Percentiles rank a stretch among this genome's conserved stretches.
phyloP scores from a whole-genome alignment of 306 rosid genomes.

The Trifolium pratense region DNA sequence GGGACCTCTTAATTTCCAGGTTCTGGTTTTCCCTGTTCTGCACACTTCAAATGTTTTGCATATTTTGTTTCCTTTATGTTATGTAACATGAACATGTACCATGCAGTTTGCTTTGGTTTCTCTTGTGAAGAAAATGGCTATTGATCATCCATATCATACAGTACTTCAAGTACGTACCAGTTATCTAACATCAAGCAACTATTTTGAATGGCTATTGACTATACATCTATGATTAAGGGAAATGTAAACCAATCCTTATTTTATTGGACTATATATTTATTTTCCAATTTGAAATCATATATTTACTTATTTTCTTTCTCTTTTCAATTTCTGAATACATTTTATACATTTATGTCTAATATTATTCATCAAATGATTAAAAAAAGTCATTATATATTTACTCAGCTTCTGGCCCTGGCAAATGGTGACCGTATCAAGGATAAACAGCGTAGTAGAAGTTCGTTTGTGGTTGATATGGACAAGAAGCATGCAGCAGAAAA shows the following conservation, averaged over 20 bases:
- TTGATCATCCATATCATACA: conserved; percentile 95
- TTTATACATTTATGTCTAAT: conserved; percentile 32
- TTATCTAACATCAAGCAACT: conserved; percentile 28
- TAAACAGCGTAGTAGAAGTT: conserved; percentile 81
- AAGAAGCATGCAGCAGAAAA: conserved; percentile 92
- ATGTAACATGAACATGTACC: conserved; percentile 34
- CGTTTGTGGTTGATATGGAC: conserved; percentile 94
- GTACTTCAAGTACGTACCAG: conserved; percentile 72
- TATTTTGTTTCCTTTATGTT: conserved; percentile 15
- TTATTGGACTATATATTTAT: conserved; percentile 1
- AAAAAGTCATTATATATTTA: conserved; percentile 1
- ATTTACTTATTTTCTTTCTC: conserved; percentile 6
- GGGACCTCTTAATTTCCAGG: conserved; percentile 84
- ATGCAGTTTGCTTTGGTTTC: conserved; percentile 92
- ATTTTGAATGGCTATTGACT: conserved; percentile 29
- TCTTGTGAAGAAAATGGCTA: conserved; percentile 92
- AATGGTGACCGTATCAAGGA: conserved; percentile 95
- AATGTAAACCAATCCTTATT: conserved; percentile 9
- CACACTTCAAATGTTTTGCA: conserved; percentile 18
- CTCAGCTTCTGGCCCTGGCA: conserved; percentile 84
- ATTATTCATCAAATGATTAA: conserved; percentile 13
- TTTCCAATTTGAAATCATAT: conserved; percentile 12
- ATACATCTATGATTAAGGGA: conserved; percentile 5
- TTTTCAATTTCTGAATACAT: not conserved
- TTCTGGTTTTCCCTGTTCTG: conserved; percentile 41